Evolutionary conservation across 2,329 filamentous ascomycete genomes (phyloP).

Genomic region (Sarocladium brachiariae): DNA sequence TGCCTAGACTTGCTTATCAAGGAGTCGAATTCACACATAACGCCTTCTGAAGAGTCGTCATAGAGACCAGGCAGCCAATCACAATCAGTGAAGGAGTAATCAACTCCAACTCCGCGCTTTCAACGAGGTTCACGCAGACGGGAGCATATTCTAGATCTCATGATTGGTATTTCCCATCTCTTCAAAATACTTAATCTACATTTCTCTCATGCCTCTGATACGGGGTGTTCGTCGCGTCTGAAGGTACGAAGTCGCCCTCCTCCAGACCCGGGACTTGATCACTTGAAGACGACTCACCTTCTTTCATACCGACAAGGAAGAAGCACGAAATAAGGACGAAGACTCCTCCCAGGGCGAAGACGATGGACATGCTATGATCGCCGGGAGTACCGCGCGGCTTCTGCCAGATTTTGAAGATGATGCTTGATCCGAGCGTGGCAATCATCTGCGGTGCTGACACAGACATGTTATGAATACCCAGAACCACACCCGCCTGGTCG

Average conservation of each 20-base stretch:
- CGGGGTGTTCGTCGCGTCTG: constrained; percentile 28
- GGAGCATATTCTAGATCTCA: too few relatives aligned
- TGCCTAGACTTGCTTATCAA: neutral
- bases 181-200: too few relatives aligned
- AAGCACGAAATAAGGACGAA: constrained; percentile 72
- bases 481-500: constrained; percentile 80
- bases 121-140: too few relatives aligned
- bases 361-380: constrained; percentile 81
- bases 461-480: constrained; percentile 93
- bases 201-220: constrained; percentile 35
- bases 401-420: constrained; percentile 79
- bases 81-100: too few relatives aligned
- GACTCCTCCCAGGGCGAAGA: constrained; percentile 75
- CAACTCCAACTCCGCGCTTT: too few relatives aligned
- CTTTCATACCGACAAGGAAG: constrained; percentile 60
- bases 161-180: too few relatives aligned
- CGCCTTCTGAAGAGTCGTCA: too few relatives aligned
- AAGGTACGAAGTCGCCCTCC: constrained; percentile 27
- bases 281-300: constrained; percentile 40
- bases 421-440: constrained; percentile 74
- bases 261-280: constrained; percentile 36
- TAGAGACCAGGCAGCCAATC: neutral
- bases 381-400: constrained; percentile 79
- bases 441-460: constrained; percentile 88
- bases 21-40: neutral